phyloP scores from a whole-genome alignment of 2,329 filamentous ascomycete genomes.

The Teratosphaeria zuluensis region DNA sequence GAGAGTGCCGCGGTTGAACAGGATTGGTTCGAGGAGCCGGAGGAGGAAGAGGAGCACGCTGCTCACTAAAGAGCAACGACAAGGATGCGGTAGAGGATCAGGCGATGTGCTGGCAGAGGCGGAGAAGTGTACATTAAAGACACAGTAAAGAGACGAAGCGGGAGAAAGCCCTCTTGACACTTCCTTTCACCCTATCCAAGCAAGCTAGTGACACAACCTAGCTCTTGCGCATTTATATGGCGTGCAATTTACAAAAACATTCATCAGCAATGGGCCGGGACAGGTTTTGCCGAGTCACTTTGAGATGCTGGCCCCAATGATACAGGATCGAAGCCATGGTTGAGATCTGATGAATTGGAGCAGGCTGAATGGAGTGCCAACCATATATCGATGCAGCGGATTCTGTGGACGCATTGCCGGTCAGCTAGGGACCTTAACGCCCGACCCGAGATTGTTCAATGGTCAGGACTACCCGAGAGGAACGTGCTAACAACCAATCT shows the following conservation, averaged over 20 bases:
- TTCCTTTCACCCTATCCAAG: not conserved
- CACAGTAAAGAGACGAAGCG: not conserved
- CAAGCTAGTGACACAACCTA: not conserved
- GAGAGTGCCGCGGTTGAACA: conserved; percentile 51
- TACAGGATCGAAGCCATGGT: not conserved
- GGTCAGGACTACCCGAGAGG: too few relatives aligned
- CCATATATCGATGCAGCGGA: too few relatives aligned
- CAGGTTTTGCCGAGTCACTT: not conserved
- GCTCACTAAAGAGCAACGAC: conserved; percentile 1
- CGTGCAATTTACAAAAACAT: not conserved
- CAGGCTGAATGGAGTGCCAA: too few relatives aligned
- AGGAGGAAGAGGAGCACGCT: conserved; percentile 18
- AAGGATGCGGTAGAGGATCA: not conserved
- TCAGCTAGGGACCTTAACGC: too few relatives aligned
- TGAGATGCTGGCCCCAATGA: not conserved
- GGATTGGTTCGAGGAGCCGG: conserved; percentile 49
- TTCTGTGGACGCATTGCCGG: too few relatives aligned
- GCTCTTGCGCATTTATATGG: not conserved
- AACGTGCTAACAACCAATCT: too few relatives aligned
- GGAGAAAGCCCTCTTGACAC: not conserved
- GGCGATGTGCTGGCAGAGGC: not conserved
- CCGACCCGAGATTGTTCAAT: too few relatives aligned
- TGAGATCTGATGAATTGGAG: too few relatives aligned
- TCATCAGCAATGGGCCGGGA: not conserved
- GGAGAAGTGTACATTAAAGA: not conserved